Conservation (phyloP, 1,284 basidiomycete species). For the Leccinum glutinopallens region DNA sequence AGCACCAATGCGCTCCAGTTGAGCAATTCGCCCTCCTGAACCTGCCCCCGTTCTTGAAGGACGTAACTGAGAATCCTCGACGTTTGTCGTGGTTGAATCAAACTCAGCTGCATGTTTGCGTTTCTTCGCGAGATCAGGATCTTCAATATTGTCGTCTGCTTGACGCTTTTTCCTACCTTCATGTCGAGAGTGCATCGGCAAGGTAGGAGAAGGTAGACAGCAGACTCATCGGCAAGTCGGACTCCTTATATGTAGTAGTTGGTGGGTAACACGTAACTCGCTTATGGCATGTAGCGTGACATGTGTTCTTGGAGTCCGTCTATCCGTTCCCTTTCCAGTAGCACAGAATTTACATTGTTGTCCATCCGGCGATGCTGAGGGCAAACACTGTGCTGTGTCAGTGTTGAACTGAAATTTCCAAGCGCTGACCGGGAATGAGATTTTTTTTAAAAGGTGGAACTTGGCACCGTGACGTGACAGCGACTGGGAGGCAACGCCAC, state of each 20-base stretch:
- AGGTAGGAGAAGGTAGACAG: neutral
- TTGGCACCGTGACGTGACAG: too few species aligned
- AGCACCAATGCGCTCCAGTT: conserved; percentile 1
- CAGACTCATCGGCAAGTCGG: neutral
- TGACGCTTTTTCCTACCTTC: neutral
- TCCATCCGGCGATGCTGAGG: too few species aligned
- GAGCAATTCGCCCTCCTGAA: neutral
- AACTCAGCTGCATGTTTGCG: neutral
- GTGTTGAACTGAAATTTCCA: too few species aligned
- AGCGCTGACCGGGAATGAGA: too few species aligned
- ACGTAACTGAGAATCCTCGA: neutral
- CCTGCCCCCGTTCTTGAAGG: neutral
- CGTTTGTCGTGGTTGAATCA: neutral
- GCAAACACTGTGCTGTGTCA: too few species aligned
- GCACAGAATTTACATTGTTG: too few species aligned
- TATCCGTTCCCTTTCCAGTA: too few species aligned
- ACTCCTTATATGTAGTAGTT: neutral
- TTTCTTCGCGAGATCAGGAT: neutral
- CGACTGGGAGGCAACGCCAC: too few species aligned
- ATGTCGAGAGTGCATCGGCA: neutral
- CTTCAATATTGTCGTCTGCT: neutral
- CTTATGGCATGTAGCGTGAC: neutral
- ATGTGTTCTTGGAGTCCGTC: too few species aligned
- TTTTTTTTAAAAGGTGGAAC: too few species aligned
- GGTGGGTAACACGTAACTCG: neutral